Evolutionary conservation across 2,329 filamentous ascomycete species (phyloP), one percentile per base, ranked within the genome.

Genomic region (Curvularia lunata): DNA sequence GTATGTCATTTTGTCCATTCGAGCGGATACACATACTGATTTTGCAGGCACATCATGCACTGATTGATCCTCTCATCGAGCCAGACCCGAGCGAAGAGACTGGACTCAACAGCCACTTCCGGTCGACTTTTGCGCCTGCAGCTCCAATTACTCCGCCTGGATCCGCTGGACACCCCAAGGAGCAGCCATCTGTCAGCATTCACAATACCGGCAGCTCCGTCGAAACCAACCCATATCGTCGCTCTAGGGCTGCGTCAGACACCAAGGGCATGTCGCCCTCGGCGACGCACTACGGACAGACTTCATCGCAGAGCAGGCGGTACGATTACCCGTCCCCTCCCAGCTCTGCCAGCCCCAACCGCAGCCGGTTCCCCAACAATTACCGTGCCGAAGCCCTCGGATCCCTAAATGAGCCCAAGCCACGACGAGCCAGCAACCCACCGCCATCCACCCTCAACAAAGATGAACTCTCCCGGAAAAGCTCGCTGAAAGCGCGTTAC

Each of bases 81-180:
- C 87, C 87, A 9, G 86, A 90, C 61, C 89, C 89, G 13, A 85
- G 82, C 59, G 84, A 88, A 61, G 86, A 90, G 71, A 89, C 86
- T 47, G 87, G 88, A 45, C 84, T 84, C n/a, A 85, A 85, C 57
- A 80, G 81, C 3, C 85, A 85, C 61, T 84, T 86, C 68, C 75
- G 78, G 54, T 79, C 78, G 47, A 81, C 80, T 8, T 81, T 80
- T 61, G 76, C 75, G 46, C 72, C 75, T 21, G 63, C 75, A 54
- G 61, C 69, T 49, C 70, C 67, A 34, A 64, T 70, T 48, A 70
- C 71, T 58, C 75, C 72, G 51, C 75, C 73, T 52, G 68, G 54
- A 54, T 71, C 66, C 49, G 68, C 69, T 46, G 62, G 71, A 59
- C 63, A 68, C 16, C 21, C 56, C 61, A 71, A 74, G 58, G 62